Evolutionary conservation across 345 rosid species (phyloP), one percentile per base, ranked within the genome.

Genomic region (Eucalyptus fibrosa): DNA sequence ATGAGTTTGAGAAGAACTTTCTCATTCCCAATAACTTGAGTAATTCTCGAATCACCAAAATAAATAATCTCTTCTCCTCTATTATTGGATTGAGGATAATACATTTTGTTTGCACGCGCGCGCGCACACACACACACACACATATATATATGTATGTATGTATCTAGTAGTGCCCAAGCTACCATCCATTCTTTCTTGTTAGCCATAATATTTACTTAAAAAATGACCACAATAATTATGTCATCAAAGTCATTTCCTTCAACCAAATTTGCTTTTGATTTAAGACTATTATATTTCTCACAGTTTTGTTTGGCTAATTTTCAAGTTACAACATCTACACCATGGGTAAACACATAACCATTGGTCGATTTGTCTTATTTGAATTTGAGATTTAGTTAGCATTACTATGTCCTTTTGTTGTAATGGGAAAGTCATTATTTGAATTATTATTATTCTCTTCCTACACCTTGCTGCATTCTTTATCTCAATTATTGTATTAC

Each of bases 41-140:
- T 18, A 51, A 1, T 51, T 51, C 9, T 51, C 23, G 0, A 51
- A 18, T 51, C 56, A 51, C 23, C 56, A 51, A 51, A 51, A 51
- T 51, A 51, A 18, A 51, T 51, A 18, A 18, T 51, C 23, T 18
- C 4, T 18, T 51, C 1, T 51, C 55, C 23, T 51, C 9, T 51
- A 3, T 51, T 51, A 51, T 51, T 51, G 2, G 2, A 51, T 51
- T 17, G 55, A 51, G 4, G 55, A 51, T 18, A 51, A 51, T 51
- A 17, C 55, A 7, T 51, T 51, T 51, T 51, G 21, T 51, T 51
- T 51, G 55, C 9, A 0, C 7, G 3, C 7, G 16, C 3, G 0
- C 2, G 17, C 6, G 7, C 5, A 44, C 45, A 2, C 15, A 0
- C 14, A 1, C 53, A 6, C 53, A 6, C 19, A 50, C 7, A 5